Base-by-base conservation (phyloP, 148 eudicot genomes). In the Camellia lanceoleosa region DNA sequence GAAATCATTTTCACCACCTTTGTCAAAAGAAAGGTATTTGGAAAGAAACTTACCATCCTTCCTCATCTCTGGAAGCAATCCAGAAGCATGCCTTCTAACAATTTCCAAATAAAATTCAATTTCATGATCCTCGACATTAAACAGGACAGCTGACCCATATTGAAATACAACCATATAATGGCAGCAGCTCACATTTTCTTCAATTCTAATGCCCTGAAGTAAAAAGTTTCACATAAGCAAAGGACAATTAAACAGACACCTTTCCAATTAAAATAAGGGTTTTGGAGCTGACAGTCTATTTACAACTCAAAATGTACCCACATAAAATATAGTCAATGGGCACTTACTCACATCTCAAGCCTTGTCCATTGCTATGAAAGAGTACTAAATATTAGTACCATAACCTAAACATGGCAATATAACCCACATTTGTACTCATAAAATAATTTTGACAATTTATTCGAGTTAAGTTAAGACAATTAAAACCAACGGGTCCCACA, bases 81-180 rank as follows among this genome's bases (percentile, higher is more conserved):
- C 99, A 83, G 95, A 90, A 84, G 96, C 89, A 91, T 95, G 97
- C 79, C 91, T 85, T 84, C 89, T 86, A 59, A 92, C 91, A 83
- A 91, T 84, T 79, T 87, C 84, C 80, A 95, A 84, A 77, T 88
- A 92, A 73, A 84, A 80, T 74, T 95, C 98, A 82, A 87, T 91
- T 87, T 95, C 98, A 89, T 89, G 85, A 81, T 95, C 97, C 74
- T 89, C 91, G 63, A 93, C 85, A 58, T 95, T 95, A 86, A 95
- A 93, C 61, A 95, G 85, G 62, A 95, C 89, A 65, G 95, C 90
- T 47, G 99, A 92, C 73, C 99, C 99, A 83, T 95, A 95, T 71
- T 95, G 97, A 81, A 87, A 95, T 19, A 95, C 94, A 67, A 95
- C 91, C 98, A 95, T 92, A 88, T 91, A 92, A 15, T 88, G 88